Base-by-base conservation (phyloP, 306 rosid genomes). In the Cicer cuneatum region DNA sequence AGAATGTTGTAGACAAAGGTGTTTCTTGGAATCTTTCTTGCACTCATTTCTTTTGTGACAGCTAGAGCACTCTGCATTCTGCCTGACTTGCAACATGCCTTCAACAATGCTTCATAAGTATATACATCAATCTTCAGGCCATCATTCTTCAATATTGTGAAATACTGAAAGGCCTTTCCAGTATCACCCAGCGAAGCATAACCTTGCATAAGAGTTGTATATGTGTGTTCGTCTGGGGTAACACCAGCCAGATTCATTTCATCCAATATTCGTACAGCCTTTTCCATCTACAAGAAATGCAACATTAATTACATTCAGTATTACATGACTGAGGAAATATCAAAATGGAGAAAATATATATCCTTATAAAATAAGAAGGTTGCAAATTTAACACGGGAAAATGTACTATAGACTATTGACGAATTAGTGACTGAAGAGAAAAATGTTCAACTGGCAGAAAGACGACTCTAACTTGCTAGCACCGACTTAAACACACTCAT, bases 81-180 rank as follows among this genome's bases (percentile, higher is more conserved):
- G 69, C 98, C 98, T 41, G 98, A 84, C 86, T 94, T 94, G 88
- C 98, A 94, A 78, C 98, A 92, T 71, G 97, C 96, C 87, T 94
- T 92, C 74, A 94, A 87, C 88, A 94, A 82, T 10, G 98, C 97
- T 86, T 90, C 97, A 5, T 94, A 94, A 53, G 96, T 87, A 76
- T 80, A 92, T 21, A 88, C 93, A 81, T 94, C 98, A 71, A 94
- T 72, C 78, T 87, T 87, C 83, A 94, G 71, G 62, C 98, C 98
- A 66, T 90, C 95, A 60, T 86, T 71, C 88, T 90, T 88, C 87
- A 94, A 74, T 78, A 64, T 78, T 2, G 90, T 83, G 77, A 94
- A 94, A 84, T 86, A 94, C 77, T 80, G 86, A 6, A 94, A 94
- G 68, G 98, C 96, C 82, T 87, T 91, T 79, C 85, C 98, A n/a